phyloP scores from a whole-genome alignment of 768 basidiomycete species.

The Hortiboletus campestris region DNA sequence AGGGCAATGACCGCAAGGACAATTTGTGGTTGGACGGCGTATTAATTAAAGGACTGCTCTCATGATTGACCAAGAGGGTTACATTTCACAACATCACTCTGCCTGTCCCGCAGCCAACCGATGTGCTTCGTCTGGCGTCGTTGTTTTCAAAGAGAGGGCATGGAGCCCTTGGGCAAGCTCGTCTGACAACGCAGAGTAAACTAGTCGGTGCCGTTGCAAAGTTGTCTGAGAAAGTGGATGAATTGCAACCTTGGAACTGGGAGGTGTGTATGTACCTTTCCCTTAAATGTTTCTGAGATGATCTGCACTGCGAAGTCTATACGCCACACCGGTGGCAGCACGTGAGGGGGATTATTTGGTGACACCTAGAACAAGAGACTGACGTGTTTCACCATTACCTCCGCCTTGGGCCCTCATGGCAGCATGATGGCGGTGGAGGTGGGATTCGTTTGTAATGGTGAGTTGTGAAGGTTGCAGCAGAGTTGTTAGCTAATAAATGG shows the following conservation, averaged over 20 bases:
- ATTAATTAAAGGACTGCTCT: conserved; percentile 31
- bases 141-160: conserved; percentile 73
- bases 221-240: conserved; percentile 47
- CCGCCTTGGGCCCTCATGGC: conserved; percentile 73
- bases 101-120: conserved; percentile 19
- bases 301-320: conserved; percentile 77
- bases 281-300: conserved; percentile 69
- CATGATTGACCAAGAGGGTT: conserved; percentile 28
- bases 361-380: conserved; percentile 32
- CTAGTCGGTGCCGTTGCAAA: conserved; percentile 79
- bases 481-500: conserved; percentile 51
- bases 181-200: conserved; percentile 68
- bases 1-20: conserved; percentile 18
- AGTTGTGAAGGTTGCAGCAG: conserved; percentile 63
- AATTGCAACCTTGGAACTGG: conserved; percentile 7
- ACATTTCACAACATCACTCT: conserved; percentile 26
- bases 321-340: conserved; percentile 17
- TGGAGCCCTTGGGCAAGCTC: conserved; percentile 73
- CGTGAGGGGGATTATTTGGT: conserved; percentile 20
- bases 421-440: conserved; percentile 81
- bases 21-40: conserved; percentile 19
- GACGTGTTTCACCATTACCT: conserved; percentile 79
- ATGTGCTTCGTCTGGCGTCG: conserved; percentile 55
- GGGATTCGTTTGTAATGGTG: conserved; percentile 76
- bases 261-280: conserved; percentile 52